These are phyloP conservation scores for Trichoderma koningiopsis DNA, from an alignment of 2,329 filamentous ascomycete species.

Conservation along the genomic window DNA sequence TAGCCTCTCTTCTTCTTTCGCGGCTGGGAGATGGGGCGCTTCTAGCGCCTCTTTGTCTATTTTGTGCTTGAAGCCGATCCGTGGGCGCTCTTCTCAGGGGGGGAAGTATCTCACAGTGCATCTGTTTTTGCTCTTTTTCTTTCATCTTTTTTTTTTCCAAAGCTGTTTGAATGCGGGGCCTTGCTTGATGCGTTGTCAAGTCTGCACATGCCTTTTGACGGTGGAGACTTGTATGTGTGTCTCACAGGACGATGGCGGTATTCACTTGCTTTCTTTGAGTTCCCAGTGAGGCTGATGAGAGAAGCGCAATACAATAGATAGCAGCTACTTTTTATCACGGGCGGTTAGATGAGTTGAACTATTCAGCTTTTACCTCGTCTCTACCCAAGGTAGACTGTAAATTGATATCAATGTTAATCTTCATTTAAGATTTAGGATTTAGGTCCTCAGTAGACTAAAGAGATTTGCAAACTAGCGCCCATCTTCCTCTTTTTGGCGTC, in stretches of 20 bases:
- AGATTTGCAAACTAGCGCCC: not conserved
- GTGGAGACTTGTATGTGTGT: not conserved
- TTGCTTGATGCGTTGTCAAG: conserved; percentile 17
- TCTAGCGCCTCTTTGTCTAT: not conserved
- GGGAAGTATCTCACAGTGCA: conserved; percentile 24
- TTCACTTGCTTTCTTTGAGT: not conserved
- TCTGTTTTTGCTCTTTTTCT: not conserved
- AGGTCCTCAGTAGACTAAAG: not conserved
- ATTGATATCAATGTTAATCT: not conserved
- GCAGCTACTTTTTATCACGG: not conserved
- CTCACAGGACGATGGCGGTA: not conserved
- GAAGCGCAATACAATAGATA: not conserved
- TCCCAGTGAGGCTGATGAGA: not conserved
- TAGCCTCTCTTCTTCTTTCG: not conserved
- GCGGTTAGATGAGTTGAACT: too few relatives aligned
- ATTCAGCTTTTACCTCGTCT: not conserved
- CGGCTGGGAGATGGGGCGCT: not conserved
- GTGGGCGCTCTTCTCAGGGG: conserved; percentile 22
- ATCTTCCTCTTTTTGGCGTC: not conserved
- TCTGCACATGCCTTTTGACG: not conserved
- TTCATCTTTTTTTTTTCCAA: not conserved
- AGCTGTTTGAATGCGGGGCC: not conserved
- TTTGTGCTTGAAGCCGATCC: conserved; percentile 7
- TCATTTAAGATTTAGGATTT: not conserved
- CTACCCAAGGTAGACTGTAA: not conserved